Base-by-base conservation (phyloP, 768 basidiomycete species). In the Naganishia vishniacii region DNA sequence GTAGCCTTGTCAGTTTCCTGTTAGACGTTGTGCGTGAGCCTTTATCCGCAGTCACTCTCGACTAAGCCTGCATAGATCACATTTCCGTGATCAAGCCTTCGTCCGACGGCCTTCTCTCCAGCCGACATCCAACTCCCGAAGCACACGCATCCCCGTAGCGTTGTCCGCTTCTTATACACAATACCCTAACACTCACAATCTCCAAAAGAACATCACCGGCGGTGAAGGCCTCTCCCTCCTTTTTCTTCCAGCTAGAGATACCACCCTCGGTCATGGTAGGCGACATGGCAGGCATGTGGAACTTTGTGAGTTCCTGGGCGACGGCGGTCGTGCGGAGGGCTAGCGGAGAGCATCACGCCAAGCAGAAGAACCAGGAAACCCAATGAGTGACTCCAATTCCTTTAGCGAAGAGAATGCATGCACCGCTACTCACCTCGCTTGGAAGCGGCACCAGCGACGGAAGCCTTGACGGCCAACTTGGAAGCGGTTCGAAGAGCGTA, bases 1-100 rank as follows among this genome's bases (percentile, higher is more conserved):
- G 92, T 93, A 23, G 95, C 94, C 83, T 99, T 99, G 86, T 99
- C 95, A 60, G 95, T 99, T 87, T 99, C 95, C 91, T 94, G 61
- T 18, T 9, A 48, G 0, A 3, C 15, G 20, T 1, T 25, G 44
- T 18, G 65, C 31, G 44, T 18, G 20, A 42, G 46, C 32, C n/a
- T 25, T 28, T 25, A 51, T 6, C 15, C 40, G 40, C 40, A 18
- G 40, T 9, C 40, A 18, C 9, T 41, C 45, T 18, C n/a, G 13
- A 26, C 26, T 37, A n/a, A 32, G 15, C 51, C 20, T 29, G 28
- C 20, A 56, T 56, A n/a, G n/a, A n/a, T n/a, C n/a, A n/a, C n/a
- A n/a, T n/a, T n/a, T n/a, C n/a, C n/a, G n/a, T n/a, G n/a, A n/a
- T n/a, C n/a, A n/a, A n/a, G n/a, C n/a, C n/a, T n/a, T n/a, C n/a